Base-by-base conservation (phyloP, 2,329 filamentous ascomycete species). In the Cadophora sp. region DNA sequence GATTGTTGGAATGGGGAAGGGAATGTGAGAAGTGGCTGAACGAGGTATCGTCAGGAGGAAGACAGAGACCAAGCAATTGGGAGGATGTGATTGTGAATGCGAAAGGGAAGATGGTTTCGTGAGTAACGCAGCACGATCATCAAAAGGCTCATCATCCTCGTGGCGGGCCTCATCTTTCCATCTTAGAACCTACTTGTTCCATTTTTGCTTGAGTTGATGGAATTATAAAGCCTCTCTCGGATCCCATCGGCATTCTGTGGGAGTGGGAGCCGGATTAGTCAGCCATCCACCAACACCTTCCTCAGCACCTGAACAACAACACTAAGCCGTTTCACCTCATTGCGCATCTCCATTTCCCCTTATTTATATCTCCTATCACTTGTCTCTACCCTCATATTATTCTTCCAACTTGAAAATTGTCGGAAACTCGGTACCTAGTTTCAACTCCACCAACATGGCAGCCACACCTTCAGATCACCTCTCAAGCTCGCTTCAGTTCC, bases 1-100 rank as follows among this genome's bases (percentile, higher is more conserved):
- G 83, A 74, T 79, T 91, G 70, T 77, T 92, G 34, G 80, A 76
- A n/a, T 91, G 87, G 83, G 89, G 88, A 1, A 79, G 79, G 34
- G 85, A 88, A 66, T 81, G 82, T 0, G 89, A 91, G 78, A 77
- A 76, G 43, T 90, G 87, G 73, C 74, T 91, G 61, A 82, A 86
- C 64, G 79, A 81, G 4, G 78, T 71, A 27, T 81, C 83, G 64
- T 79, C 81, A 0, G 84, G 83, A 0, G 84, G 87, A 0, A 81
- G 88, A 62, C 77, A 78, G 62, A 81, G 81, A 72, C 85, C 88
- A 0, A 78, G 77, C 68, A 83, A 83, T 22, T 91, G 89, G 89
- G 81, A 85, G 29, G 87, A 91, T 79, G 85, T 89, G 24, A 72
- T 88, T 48, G 76, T 71, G 72, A 73, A 78, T 69, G 81, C 81